Percentiles rank a stretch among this genome's conserved stretches.
Conservation (phyloP, 768 basidiomycete genomes). For the Boletus barrowsii region DNA sequence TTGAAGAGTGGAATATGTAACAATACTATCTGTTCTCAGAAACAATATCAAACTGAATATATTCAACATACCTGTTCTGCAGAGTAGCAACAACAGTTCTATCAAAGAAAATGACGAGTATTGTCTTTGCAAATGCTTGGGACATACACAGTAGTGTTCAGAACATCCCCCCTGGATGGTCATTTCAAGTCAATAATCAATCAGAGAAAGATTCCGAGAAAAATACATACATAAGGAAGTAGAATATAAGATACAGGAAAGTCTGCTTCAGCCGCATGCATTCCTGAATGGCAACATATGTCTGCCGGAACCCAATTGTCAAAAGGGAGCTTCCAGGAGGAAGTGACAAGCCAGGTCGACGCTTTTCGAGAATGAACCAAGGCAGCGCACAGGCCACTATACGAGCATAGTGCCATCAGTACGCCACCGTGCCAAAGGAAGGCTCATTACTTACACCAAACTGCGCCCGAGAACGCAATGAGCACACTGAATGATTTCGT, state of each 20-base stretch:
- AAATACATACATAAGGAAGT: conserved; percentile 64
- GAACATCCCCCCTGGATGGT: conserved; percentile 59
- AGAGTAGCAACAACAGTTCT: conserved; percentile 71
- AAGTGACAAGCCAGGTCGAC: conserved; percentile 59
- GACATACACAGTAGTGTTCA: conserved; percentile 70
- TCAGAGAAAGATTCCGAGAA: not conserved
- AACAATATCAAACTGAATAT: not conserved
- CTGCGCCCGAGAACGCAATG: conserved; percentile 77
- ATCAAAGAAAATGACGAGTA: not conserved
- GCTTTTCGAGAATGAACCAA: conserved; percentile 71
- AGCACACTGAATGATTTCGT: conserved; percentile 72
- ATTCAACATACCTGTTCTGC: conserved; percentile 57
- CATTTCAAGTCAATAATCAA: not conserved
- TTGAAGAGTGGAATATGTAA: conserved; percentile 70
- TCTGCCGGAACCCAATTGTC: conserved; percentile 68
- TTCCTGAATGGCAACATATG: conserved; percentile 58
- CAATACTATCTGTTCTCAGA: conserved; percentile 43
- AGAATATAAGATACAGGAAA: conserved; percentile 70
- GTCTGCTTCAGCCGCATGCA: conserved; percentile 70
- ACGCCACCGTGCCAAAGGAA: not conserved
- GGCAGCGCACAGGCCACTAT: conserved; percentile 65
- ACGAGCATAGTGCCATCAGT: not conserved
- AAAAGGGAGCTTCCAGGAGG: conserved; percentile 53
- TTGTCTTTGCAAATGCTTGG: not conserved
- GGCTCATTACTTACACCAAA: conserved; percentile 54